Evolutionary conservation across 192 early-diverging fungal genomes (phyloP).

Genomic region (Coemansia biformis): DNA sequence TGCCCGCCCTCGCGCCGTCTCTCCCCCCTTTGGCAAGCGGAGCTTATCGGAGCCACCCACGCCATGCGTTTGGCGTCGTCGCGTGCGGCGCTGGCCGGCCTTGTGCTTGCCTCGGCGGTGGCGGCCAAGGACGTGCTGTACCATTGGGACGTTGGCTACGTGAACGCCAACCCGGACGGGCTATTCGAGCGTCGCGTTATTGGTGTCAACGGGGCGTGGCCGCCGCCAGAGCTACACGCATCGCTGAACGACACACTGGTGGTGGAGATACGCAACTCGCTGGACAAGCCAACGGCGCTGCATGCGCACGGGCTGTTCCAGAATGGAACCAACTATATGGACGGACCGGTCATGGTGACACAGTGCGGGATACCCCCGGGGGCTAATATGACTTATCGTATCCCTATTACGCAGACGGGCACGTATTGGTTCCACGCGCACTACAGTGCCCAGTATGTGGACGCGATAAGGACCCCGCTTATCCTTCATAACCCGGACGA

Average conservation of each 20-base stretch:
- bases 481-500: constrained; percentile 59
- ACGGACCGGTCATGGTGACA: constrained; percentile 66
- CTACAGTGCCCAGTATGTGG: constrained; percentile 68
- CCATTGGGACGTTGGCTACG: constrained; percentile 68
- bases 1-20: too few relatives aligned
- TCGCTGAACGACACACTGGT: constrained; percentile 37
- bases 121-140: constrained; percentile 56
- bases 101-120: neutral
- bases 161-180: constrained; percentile 64
- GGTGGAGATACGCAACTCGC: constrained; percentile 53
- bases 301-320: constrained; percentile 80
- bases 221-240: constrained; percentile 49
- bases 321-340: constrained; percentile 64
- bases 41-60: too few relatives aligned
- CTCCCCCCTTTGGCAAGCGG: too few relatives aligned
- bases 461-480: constrained; percentile 69
- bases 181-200: constrained; percentile 59
- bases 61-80: too few relatives aligned
- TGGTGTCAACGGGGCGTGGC: constrained; percentile 63
- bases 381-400: constrained; percentile 63
- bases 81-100: neutral
- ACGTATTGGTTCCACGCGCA: constrained; percentile 86
- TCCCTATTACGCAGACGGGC: constrained; percentile 63
- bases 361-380: constrained; percentile 73
- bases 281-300: constrained; percentile 57